Base-by-base conservation (phyloP, 371 early-diverging fungal species). In the Capillidium heterosporum region DNA sequence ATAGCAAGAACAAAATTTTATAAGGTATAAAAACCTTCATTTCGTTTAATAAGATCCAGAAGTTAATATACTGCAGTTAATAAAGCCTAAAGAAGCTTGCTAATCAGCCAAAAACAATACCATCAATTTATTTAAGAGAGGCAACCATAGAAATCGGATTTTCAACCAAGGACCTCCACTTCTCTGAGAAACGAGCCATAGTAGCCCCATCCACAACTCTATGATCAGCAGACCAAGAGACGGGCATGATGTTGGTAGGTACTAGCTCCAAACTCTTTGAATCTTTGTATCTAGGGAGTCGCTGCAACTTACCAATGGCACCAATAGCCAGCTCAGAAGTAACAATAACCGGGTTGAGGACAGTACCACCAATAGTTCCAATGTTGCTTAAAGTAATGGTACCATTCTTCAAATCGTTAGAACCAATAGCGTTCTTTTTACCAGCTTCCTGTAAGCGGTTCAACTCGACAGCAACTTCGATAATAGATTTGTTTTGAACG, bases 121-220 rank as follows among this genome's bases (percentile, higher is more conserved):
- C n/a, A n/a, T n/a, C n/a, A 44, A 55, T 44, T 67, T 69, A 75
- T 51, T 74, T 75, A 31, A 81, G 69, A 59, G 74, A 66, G 57
- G 71, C 77, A 4, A 75, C 72, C 32, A 82, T 68, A 31, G 75
- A 55, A 48, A 70, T 65, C 29, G 89, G 88, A 61, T 89, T 78
- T 70, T 96, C 95, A 32, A 96, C 66, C 48, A 85, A 73, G 24
- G 63, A 59, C 73, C 90, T 91, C 92, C 89, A 96, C 26, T 72
- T 64, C 51, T 76, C 72, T 17, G 83, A 86, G 69, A 95, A 95
- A 46, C 92, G 73, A 32, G 96, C 96, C 59, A 95, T 76, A 0
- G 96, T 94, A 2, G 95, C 98, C 21, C 98, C 98, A 67, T 95
- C 96, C 59, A 95, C 77, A n/a, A 97, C 84, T 26, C 97, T 77